Base-by-base conservation (phyloP, 2,329 filamentous ascomycete genomes). In the Fusarium oxysporum region DNA sequence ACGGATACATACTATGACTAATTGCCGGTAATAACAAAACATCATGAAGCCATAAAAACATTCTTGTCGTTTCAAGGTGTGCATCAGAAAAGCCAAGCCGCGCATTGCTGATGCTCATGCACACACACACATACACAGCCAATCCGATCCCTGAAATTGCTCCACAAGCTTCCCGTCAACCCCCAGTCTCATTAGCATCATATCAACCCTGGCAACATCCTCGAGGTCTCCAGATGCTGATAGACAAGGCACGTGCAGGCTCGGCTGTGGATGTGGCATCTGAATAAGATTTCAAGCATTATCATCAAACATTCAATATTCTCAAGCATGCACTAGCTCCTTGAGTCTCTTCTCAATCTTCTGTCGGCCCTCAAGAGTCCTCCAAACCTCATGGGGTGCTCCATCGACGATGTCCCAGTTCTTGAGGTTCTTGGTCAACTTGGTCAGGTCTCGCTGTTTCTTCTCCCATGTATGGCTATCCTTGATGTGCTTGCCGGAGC, bases 341-440 rank as follows among this genome's bases (percentile, higher is more conserved):
- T 85, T 87, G 77, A 98, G 82, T 76, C 94, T 89, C 85, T 92
- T 93, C 85, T 97, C 95, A 81, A 98, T 91, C 51, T 90, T 82
- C 57, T 90, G 83, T 61, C 93, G 87, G 1, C 96, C 96, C 53
- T 95, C 88, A 4, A 86, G 81, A 6, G 92, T 94, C 76, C 84
- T 85, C 96, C 96, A 99, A 1, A 98, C 92, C 80, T 95, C 89
- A 80, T 97, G 94, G 9, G 95, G 93, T 6, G 95, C 95, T 70
- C 92, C 89, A 64, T 93, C 90, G 16, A 98, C 94, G 58, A 97
- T 89, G 81, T 97, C 94, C 95, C 96, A 99, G 43, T 88, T 86
- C 64, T 93, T 81, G 57, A 98, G 84, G 53, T 95, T 94, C 58
- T 92, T 87, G 1, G 96, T 98, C 74, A 98, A 85, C 66, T 88